Conservation (phyloP, 2,329 filamentous ascomycete species). For the Ophiocordyceps camponoti-floridani region DNA sequence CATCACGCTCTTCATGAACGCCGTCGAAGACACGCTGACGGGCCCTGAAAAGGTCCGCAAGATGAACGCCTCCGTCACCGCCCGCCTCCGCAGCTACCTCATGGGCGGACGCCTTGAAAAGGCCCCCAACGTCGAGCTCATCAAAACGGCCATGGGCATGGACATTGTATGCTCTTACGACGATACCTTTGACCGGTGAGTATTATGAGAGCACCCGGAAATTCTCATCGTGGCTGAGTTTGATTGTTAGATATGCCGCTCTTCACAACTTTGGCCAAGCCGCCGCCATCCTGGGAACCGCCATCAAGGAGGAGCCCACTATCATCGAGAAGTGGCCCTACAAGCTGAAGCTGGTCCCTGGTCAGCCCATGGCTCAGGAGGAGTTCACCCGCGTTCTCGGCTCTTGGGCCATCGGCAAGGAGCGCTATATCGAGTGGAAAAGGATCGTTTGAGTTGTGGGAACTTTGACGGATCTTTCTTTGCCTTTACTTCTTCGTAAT, state of each 20-base stretch:
- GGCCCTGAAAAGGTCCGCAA: not conserved
- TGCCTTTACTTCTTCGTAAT: not conserved
- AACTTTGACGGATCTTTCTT: not conserved
- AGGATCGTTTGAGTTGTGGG: not conserved
- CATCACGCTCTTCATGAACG: not conserved
- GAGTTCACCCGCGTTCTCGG: not conserved
- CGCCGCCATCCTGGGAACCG: not conserved
- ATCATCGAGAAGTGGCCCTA: not conserved
- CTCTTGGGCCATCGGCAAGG: not conserved
- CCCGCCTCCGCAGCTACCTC: not conserved
- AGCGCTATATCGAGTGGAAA: not conserved
- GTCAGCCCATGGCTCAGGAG: not conserved
- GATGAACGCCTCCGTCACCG: not conserved
- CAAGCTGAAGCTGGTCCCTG: not conserved
- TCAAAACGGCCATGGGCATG: not conserved
- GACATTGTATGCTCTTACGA: not conserved
- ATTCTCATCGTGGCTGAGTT: too few relatives aligned
- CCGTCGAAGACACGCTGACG: not conserved
- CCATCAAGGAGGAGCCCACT: not conserved
- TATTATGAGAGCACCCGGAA: too few relatives aligned
- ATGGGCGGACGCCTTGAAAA: not conserved
- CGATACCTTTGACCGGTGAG: not conserved
- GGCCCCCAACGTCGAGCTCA: not conserved
- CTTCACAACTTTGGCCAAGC: not conserved
- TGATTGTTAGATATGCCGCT: not conserved